These are phyloP conservation scores for Botrytis sinoallii DNA, from an alignment of 2,329 filamentous ascomycete genomes.

Conservation along the genomic window DNA sequence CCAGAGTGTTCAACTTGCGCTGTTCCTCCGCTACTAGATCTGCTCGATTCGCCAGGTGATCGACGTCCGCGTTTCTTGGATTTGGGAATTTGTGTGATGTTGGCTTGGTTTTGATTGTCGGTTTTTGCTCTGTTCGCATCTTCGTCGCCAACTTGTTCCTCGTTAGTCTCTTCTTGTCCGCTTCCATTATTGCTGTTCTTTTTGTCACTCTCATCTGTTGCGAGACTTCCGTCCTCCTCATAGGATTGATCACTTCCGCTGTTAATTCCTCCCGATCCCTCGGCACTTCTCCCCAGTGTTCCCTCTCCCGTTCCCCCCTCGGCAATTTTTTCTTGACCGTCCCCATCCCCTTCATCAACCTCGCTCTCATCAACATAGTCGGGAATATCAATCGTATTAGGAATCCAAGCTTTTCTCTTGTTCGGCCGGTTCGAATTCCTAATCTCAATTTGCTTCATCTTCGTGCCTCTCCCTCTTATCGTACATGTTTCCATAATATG, in stretches of 20 bases:
- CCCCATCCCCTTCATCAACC: too few species aligned
- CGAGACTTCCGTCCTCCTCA: background rate
- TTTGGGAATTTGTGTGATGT: fast-evolving
- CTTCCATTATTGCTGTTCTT: too few species aligned
- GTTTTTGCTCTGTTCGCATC: background rate
- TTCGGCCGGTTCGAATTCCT: too few species aligned
- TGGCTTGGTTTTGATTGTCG: background rate
- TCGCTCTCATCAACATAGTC: too few species aligned
- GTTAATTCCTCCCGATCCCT: background rate
- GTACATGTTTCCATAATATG: too few species aligned
- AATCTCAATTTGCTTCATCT: too few species aligned
- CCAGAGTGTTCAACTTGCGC: background rate
- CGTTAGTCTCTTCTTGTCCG: background rate
- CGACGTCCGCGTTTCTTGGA: background rate
- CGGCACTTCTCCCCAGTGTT: background rate
- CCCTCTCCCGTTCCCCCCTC: too few species aligned
- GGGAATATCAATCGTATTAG: too few species aligned
- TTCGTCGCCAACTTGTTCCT: background rate
- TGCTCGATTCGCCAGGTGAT: background rate
- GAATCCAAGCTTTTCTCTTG: too few species aligned
- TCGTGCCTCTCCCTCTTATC: too few species aligned
- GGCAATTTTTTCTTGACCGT: too few species aligned
- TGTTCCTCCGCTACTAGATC: background rate
- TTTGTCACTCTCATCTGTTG: background rate
- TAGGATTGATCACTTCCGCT: background rate